Percentiles rank a stretch among this genome's conserved stretches.
Evolutionary conservation across 768 basidiomycete genomes (phyloP).

Genomic region (Roridomyces roridus): DNA sequence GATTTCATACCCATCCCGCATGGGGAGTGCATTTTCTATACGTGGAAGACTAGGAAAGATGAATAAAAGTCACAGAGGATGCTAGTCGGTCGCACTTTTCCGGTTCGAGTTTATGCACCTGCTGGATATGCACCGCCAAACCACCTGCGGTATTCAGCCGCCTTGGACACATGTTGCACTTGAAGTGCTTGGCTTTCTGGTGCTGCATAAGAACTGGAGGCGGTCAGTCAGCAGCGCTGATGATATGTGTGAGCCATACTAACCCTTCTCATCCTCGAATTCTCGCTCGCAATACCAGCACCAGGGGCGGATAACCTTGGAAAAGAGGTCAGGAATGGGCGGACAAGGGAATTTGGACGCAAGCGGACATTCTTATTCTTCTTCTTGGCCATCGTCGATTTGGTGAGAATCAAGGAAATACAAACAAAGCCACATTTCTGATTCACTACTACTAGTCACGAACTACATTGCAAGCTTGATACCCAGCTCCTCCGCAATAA

Average conservation of each 20-base stretch:
- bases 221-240: constrained; percentile 1
- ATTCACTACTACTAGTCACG: too few species aligned
- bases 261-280: constrained; percentile 99
- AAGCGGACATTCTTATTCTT: constrained; percentile 61
- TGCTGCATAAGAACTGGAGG: constrained; percentile 93
- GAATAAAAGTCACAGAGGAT: neutral
- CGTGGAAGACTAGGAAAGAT: constrained; percentile 64
- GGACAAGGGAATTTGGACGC: neutral
- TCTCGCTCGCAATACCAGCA: constrained; percentile 99
- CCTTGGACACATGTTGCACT: constrained; percentile 94
- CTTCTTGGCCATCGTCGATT: constrained; percentile 53
- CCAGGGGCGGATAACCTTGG: constrained; percentile 86
- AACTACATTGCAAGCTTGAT: too few species aligned
- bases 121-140: constrained; percentile 96
- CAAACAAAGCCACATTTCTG: too few species aligned
- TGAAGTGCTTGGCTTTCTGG: constrained; percentile 99
- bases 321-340: constrained; percentile 11
- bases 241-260: constrained; percentile 24
- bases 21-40: constrained; percentile 95
- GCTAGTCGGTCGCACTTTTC: constrained; percentile 69
- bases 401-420: neutral
- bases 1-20: constrained; percentile 96
- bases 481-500: constrained; percentile 58
- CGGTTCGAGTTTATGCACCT: constrained; percentile 98
- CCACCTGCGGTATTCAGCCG: constrained; percentile 97